Conservation (phyloP, 106 monocot genomes). For the Allium fistulosum region DNA sequence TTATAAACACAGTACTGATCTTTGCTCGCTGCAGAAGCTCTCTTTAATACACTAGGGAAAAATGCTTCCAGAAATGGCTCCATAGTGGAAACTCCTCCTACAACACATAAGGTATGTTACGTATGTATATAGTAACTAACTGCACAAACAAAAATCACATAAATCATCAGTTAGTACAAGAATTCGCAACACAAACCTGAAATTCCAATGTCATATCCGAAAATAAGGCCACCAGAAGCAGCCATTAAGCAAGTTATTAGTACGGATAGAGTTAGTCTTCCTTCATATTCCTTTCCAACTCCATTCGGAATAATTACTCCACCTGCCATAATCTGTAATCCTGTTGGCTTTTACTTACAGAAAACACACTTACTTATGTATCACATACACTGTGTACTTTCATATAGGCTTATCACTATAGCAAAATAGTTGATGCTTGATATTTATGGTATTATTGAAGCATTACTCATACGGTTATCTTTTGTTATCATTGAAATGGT, state of each 20-base stretch:
- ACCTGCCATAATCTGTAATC: too few relatives aligned
- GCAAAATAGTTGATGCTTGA: too few relatives aligned
- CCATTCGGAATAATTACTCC: too few relatives aligned
- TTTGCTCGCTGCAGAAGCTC: not conserved
- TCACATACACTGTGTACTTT: too few relatives aligned
- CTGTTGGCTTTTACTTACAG: too few relatives aligned
- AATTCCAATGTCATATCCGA: conserved; percentile 11
- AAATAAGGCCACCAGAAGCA: conserved; percentile 12
- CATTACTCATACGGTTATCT: too few relatives aligned
- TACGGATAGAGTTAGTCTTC: conserved; percentile 1
- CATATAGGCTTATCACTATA: too few relatives aligned
- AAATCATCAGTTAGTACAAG: not conserved
- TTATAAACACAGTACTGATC: conserved; percentile 1
- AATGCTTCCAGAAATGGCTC: conserved; percentile 4
- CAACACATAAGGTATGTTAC: not conserved
- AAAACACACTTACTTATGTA: too few relatives aligned
- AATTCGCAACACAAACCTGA: not conserved
- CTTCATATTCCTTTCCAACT: not conserved
- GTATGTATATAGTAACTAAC: not conserved
- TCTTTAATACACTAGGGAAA: conserved; percentile 6
- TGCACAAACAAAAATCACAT: not conserved
- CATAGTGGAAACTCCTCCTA: conserved; percentile 4
- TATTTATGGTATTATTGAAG: too few relatives aligned
- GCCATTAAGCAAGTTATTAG: conserved; percentile 1
- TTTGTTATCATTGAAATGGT: too few relatives aligned